These are phyloP conservation scores for Cystofilobasidium bisporidii DNA, from an alignment of 768 basidiomycete species.

Conservation along the genomic window DNA sequence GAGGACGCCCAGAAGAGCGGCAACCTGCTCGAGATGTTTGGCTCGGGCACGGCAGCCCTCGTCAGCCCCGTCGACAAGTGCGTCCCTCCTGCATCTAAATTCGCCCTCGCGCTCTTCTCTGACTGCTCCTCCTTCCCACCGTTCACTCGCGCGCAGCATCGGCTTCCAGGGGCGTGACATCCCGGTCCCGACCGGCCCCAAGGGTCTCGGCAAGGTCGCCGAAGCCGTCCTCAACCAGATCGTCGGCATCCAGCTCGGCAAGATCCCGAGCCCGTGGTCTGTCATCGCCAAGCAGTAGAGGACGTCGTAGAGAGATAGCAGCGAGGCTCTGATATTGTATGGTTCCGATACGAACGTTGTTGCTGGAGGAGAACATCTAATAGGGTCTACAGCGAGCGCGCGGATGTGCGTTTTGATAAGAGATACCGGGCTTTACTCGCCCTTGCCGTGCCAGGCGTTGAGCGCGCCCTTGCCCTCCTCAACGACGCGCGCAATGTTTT, in stretches of 20 bases:
- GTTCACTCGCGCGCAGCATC: constrained; percentile 39
- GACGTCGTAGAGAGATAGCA: neutral
- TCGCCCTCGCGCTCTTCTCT: neutral
- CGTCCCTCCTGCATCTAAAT: neutral
- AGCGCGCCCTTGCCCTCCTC: constrained; percentile 26
- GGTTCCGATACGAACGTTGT: no score
- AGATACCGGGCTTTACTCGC: no score
- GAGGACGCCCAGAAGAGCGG: constrained; percentile 46
- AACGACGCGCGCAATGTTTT: constrained; percentile 11
- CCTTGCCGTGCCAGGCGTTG: constrained; percentile 30
- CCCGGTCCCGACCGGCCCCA: constrained; percentile 54
- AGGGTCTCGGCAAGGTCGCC: constrained; percentile 73
- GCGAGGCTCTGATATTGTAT: no score
- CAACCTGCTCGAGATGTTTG: constrained; percentile 49
- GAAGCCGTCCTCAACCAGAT: constrained; percentile 63
- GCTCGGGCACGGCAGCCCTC: constrained; percentile 38
- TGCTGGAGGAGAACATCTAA: no score
- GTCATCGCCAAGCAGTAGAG: constrained; percentile 19
- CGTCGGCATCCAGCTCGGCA: constrained; percentile 65
- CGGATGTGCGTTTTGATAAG: no score
- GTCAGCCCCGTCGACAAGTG: constrained; percentile 27
- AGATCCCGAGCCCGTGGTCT: constrained; percentile 58
- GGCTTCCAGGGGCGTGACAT: constrained; percentile 54
- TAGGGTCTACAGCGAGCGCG: no score
- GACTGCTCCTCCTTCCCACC: neutral